Conservation (phyloP, 2,329 filamentous ascomycete genomes). For the Apiospora pterosperma region DNA sequence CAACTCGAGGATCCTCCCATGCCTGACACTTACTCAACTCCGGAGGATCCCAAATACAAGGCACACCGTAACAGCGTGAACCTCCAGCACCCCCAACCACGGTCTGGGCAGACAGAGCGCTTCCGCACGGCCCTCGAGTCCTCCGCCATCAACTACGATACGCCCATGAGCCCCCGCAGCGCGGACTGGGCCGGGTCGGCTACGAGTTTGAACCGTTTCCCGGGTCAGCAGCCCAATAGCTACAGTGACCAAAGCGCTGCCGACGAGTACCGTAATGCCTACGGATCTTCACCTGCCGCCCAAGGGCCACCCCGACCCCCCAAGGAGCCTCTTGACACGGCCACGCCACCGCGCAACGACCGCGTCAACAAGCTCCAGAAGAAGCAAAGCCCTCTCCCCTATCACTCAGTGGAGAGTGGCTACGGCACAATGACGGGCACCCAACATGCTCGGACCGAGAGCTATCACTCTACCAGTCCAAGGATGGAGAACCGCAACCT, state of each 20-base stretch:
- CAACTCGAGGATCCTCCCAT: slow-evolving; percentile 36
- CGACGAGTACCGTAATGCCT: slow-evolving; percentile 35
- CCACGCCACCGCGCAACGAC: slow-evolving; percentile 43
- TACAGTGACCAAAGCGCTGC: slow-evolving; percentile 45
- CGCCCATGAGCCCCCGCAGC: slow-evolving; percentile 56
- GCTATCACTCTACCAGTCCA: slow-evolving; percentile 47
- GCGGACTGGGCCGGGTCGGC: slow-evolving; percentile 61
- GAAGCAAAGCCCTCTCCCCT: slow-evolving; percentile 48
- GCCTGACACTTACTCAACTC: slow-evolving; percentile 51
- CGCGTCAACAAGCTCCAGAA: slow-evolving; percentile 51
- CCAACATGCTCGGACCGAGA: slow-evolving; percentile 32
- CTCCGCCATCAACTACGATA: slow-evolving; percentile 66
- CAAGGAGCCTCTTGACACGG: slow-evolving; percentile 55
- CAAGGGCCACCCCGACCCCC: slow-evolving; percentile 55
- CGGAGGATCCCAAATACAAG: slow-evolving; percentile 75
- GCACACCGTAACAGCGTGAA: slow-evolving; percentile 79
- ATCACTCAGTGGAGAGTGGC: slow-evolving; percentile 52
- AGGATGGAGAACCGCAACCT: slow-evolving; percentile 56
- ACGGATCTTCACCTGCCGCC: slow-evolving; percentile 38
- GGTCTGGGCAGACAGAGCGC: slow-evolving; percentile 68
- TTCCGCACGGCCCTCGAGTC: slow-evolving; percentile 72
- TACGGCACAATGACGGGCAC: slow-evolving; percentile 47
- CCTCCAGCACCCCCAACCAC: slow-evolving; percentile 75
- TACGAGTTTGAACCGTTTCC: slow-evolving; percentile 54
- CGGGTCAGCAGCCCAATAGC: slow-evolving; percentile 40